These are phyloP conservation scores for Diutina neorugosa DNA, from an alignment of 1,139 yeast species.

Conservation along the genomic window DNA sequence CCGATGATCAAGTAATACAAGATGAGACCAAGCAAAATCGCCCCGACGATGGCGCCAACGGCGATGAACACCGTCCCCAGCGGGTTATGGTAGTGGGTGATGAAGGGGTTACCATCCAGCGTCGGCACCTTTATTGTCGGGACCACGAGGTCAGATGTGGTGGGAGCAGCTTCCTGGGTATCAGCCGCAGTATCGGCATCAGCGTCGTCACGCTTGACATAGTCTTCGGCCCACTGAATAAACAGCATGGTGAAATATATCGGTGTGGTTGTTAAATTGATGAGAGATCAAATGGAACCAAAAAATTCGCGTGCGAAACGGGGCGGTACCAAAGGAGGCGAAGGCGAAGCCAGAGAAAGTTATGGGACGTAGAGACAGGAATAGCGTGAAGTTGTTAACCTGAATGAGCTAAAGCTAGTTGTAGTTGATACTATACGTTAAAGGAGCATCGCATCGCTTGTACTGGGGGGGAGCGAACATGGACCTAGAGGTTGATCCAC, in stretches of 20 bases:
- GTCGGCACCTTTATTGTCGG: slow-evolving; percentile 26
- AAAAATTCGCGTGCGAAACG: background rate
- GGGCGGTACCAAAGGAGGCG: background rate
- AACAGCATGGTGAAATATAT: background rate
- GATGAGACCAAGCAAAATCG: slow-evolving; percentile 33
- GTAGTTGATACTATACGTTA: too few species aligned
- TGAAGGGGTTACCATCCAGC: slow-evolving; percentile 46
- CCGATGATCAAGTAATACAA: slow-evolving; percentile 27
- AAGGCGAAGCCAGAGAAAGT: background rate
- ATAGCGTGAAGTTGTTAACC: too few species aligned
- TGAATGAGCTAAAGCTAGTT: too few species aligned
- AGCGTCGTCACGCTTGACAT: background rate
- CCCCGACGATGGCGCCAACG: slow-evolving; percentile 59
- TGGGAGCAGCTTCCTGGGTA: background rate
- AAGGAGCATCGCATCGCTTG: too few species aligned
- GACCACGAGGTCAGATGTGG: background rate
- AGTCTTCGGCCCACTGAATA: background rate
- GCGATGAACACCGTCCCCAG: slow-evolving; percentile 75
- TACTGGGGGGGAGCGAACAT: too few species aligned
- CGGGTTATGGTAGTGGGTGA: slow-evolving; percentile 38
- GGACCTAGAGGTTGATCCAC: background rate
- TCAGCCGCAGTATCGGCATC: background rate
- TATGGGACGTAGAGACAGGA: too few species aligned
- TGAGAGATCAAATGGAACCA: background rate
- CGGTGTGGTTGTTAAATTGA: background rate